Base-by-base conservation (phyloP, 2,329 filamentous ascomycete genomes). In the Sclerotinia nivalis region DNA sequence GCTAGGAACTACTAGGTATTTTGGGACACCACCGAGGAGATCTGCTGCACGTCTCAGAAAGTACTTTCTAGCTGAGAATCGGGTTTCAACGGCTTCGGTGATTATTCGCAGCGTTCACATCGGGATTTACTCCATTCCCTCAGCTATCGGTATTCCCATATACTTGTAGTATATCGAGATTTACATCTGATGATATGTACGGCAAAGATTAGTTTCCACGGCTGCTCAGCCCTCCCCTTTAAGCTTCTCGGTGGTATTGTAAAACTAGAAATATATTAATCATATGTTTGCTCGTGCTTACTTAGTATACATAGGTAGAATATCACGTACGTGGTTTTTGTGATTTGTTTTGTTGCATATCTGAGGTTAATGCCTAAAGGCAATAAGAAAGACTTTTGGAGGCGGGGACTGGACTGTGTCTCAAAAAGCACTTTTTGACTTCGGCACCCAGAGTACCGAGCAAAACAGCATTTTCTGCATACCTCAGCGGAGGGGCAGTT, bases 81-180 rank as follows among this genome's bases (percentile, higher is more conserved):
- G 18, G 6, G 22, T 22, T 2, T 22, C 5, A 10, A 34, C 10
- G 20, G 22, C 9, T 28, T 31, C 10, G 0, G 13, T 18, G 40
- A 8, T 43, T 8, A 2, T 59, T 43, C 4, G 37, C 34, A 2
- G 13, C 40, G 2, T 12, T 20, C 13, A 20, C 13, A 10, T 10
- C 0, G 40, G n/a, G 6, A 6, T 20, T 8, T 31, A 18, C 7
- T 5, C 4, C 20, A 6, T 1, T 5, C 15, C 12, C 12, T 10
- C 2, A 34, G 2, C 18, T 40, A 20, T 28, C 2, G 28, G 15
- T 45, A 2, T 15, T 2, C 15, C 6, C n/a, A 6, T 28, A 0
- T 20, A 20, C 43, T 7, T 18, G 20, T 3, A 5, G 5, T 12
- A 4, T 28, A 4, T 20, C 9, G 9, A 2, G 18, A 18, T 20